Conservation (phyloP, 139 green algal species). For the Coccomyxa sp. region DNA sequence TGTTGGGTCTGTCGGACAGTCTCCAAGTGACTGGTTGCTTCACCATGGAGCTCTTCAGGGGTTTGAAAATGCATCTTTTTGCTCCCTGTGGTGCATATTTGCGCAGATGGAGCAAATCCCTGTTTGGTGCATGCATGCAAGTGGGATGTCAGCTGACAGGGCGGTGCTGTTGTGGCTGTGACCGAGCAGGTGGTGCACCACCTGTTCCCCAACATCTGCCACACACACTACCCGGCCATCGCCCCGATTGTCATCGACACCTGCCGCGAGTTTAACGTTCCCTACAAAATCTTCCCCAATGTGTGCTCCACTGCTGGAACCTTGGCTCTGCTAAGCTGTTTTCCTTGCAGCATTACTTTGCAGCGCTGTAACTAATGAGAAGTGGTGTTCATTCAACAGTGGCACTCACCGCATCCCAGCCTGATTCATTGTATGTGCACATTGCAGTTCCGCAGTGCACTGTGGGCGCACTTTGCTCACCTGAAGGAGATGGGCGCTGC, state of each 20-base stretch:
- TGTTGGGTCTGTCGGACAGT: too few relatives aligned
- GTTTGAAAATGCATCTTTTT: too few relatives aligned
- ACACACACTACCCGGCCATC: constrained; percentile 81
- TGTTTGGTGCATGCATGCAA: too few relatives aligned
- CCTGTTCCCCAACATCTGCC: constrained; percentile 73
- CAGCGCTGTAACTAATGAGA: background rate
- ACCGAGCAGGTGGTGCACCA: constrained; percentile 71
- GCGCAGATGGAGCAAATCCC: too few relatives aligned
- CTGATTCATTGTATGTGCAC: background rate
- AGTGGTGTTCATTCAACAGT: background rate
- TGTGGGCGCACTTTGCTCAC: constrained; percentile 40
- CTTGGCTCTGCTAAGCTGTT: background rate
- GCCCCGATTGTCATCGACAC: constrained; percentile 69
- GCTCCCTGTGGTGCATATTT: too few relatives aligned
- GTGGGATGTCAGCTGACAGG: too few relatives aligned
- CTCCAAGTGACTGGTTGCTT: background rate
- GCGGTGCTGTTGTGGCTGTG: too few relatives aligned
- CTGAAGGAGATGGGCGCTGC: constrained; percentile 29
- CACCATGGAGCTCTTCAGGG: background rate
- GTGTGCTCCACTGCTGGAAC: constrained; percentile 21
- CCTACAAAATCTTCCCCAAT: constrained; percentile 64
- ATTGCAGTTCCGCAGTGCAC: constrained; percentile 26
- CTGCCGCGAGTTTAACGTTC: constrained; percentile 58
- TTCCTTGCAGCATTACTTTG: background rate
- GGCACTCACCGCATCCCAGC: background rate